Conservation (phyloP, 768 basidiomycete genomes). For the Tremella yokohamensis region DNA sequence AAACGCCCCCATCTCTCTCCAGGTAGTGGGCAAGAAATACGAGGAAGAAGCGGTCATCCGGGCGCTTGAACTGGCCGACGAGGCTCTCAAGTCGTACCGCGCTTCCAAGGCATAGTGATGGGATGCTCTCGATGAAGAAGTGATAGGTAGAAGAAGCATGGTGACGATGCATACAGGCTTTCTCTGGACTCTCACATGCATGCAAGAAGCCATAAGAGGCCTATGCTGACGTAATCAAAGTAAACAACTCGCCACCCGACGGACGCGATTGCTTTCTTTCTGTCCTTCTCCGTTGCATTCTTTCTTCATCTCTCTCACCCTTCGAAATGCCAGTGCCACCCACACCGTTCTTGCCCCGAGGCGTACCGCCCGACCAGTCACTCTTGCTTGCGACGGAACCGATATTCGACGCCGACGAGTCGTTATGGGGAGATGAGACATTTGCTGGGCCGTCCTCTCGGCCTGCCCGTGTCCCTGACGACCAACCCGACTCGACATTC, state of each 20-base stretch:
- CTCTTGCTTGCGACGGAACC: neutral
- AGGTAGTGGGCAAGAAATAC: constrained; percentile 65
- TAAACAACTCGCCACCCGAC: too few species aligned
- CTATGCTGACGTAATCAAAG: too few species aligned
- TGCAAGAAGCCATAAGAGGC: too few species aligned
- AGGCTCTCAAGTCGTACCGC: too few species aligned
- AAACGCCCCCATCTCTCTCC: constrained; percentile 63
- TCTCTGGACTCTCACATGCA: too few species aligned
- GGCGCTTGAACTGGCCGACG: constrained; percentile 1
- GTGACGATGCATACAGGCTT: too few species aligned
- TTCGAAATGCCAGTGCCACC: neutral
- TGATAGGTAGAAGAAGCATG: too few species aligned
- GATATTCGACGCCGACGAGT: constrained; percentile 2
- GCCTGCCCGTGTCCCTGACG: too few species aligned
- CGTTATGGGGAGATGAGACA: neutral
- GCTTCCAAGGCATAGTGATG: too few species aligned
- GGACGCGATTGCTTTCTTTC: constrained; percentile 6
- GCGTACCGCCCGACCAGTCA: neutral
- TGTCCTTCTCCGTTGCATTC: neutral
- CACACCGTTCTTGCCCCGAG: neutral
- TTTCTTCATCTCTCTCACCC: neutral
- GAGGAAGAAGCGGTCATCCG: constrained; percentile 71
- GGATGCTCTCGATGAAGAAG: too few species aligned
- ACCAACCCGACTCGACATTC: too few species aligned
- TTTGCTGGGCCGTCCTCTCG: too few species aligned